A percentile compares a stretch with the other conserved stretches of the same genome.
Evolutionary conservation across 2,329 filamentous ascomycete genomes (phyloP).

Genomic region (Sclerotinia minor): DNA sequence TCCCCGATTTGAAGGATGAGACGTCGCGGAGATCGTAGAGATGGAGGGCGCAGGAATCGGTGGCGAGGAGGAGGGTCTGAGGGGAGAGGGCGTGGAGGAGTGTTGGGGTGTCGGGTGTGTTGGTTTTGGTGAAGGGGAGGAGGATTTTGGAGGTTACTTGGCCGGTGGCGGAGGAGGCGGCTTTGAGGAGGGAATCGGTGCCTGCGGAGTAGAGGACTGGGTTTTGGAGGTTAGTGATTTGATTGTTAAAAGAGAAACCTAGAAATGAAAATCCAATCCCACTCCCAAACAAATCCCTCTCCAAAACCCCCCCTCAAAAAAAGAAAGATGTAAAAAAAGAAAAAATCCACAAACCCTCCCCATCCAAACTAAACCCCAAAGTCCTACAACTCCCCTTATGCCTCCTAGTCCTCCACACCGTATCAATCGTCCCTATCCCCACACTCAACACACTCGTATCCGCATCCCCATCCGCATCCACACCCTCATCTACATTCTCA

Average conservation of each 20-base stretch:
- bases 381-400: constrained; percentile 93
- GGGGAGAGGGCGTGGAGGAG: constrained; percentile 82
- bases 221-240: not conserved
- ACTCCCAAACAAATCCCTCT: not conserved
- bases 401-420: constrained; percentile 79
- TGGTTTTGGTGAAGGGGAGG: constrained; percentile 63
- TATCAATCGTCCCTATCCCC: constrained; percentile 76
- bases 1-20: constrained; percentile 54
- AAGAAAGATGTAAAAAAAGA: too few species aligned
- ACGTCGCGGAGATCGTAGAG: constrained; percentile 76
- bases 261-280: not conserved
- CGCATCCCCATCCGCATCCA: constrained; percentile 51
- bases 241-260: not conserved
- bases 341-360: constrained; percentile 57
- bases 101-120: constrained; percentile 66
- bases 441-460: constrained; percentile 54
- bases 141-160: constrained; percentile 78
- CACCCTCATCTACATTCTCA: too few species aligned
- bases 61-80: constrained; percentile 83
- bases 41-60: constrained; percentile 86
- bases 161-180: constrained; percentile 59
- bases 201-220: constrained; percentile 62
- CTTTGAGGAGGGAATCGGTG: constrained; percentile 58
- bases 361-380: constrained; percentile 77
- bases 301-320: too few species aligned